A percentile compares a stretch with the other conserved stretches of the same genome.
Evolutionary conservation across 2,329 filamentous ascomycete genomes (phyloP).

Genomic region (Dactylellina haptotyla): DNA sequence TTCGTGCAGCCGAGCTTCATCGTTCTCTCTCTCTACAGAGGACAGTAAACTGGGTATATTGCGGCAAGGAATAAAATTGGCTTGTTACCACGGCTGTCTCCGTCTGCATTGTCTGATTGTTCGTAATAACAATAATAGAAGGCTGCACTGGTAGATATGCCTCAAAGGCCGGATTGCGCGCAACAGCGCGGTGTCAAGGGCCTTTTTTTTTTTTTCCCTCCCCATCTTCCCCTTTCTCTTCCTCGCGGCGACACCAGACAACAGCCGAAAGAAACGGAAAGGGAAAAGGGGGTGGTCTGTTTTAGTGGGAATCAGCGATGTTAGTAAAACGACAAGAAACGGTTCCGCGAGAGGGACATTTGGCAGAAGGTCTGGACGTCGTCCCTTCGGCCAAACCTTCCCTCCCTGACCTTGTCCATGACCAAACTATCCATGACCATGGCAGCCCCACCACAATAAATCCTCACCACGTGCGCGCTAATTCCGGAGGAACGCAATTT

Average conservation of each 20-base stretch:
- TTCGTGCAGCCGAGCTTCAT: no score
- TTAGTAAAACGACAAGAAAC: conserved; percentile 3
- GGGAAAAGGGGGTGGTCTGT: background rate
- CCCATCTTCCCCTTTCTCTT: background rate
- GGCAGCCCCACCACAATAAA: conserved; percentile 17
- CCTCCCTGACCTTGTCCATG: background rate
- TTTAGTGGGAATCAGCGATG: background rate
- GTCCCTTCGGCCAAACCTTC: conserved; percentile 44
- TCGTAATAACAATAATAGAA: background rate
- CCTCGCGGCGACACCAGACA: background rate
- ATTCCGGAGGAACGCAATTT: conserved; percentile 55
- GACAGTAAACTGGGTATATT: no score
- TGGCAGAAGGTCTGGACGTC: conserved; percentile 1
- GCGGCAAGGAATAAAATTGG: background rate
- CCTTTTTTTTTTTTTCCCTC: conserved; percentile 9
- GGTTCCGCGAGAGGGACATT: background rate
- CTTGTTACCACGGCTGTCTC: background rate
- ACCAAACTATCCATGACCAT: no score
- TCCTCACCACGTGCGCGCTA: conserved; percentile 52
- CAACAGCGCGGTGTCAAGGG: conserved; percentile 34
- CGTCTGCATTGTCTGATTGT: background rate
- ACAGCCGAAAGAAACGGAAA: background rate
- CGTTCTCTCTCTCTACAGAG: no score
- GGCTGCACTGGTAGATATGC: conserved; percentile 5
- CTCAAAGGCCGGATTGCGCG: conserved; percentile 21